Base-by-base conservation (phyloP, 129 eudicot genomes). In the Flaveria sonorensis region DNA sequence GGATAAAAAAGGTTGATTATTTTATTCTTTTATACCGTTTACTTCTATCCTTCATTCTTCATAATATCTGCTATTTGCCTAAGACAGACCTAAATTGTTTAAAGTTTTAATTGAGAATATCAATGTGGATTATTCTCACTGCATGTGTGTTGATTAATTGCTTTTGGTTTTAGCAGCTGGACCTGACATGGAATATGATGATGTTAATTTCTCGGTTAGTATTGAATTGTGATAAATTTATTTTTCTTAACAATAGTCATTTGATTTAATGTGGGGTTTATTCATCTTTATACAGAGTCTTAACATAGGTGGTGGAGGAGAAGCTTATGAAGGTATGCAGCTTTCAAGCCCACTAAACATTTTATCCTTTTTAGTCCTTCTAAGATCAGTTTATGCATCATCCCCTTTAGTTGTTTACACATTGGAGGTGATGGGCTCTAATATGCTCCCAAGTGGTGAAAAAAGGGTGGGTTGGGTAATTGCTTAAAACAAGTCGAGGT, bases 151-250 rank as follows among this genome's bases (percentile, higher is more conserved):
- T 56, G 46, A 21, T 42, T 48, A 53, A 18, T 57, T 75, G 68
- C 46, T 70, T 74, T 80, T 81, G 42, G 6, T 47, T 60, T 73
- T 85, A n/a, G 51, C 84, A 84, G 88, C 64, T 72, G 97, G 23
- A 50, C 60, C 80, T n/a, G 87, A 79, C 69, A 85, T 87, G 87
- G 90, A 89, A 48, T 74, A 68, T 45, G 96, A 84, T 7, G 97
- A 89, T 48, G 81, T 92, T 55, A 90, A 92, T 56, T 85, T 92
- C 52, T 92, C 96, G 77, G 96, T 92, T 52, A 82, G 86, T 80
- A 59, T 53, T 62, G 9, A 24, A 6, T 23, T 43, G 7, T 16
- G 0, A 3, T 13, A 5, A 10, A 19, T 73, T 10, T 62, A 30
- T 61, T 70, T 12, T 13, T 70, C 7, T 46, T 63, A 20, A n/a